Conservation (phyloP, 805 yeast genomes). For the Starmera dryadoides region DNA sequence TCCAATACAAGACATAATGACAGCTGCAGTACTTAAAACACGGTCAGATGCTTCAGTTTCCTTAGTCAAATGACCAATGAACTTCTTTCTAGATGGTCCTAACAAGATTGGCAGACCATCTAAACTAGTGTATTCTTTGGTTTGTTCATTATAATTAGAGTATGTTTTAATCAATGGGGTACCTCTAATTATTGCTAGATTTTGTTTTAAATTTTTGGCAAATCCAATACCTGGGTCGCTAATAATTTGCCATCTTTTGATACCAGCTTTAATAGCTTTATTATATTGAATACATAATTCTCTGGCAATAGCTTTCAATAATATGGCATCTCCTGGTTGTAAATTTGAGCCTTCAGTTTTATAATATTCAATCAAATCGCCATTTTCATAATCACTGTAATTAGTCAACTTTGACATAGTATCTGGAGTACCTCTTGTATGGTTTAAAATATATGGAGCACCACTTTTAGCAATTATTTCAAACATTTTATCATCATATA, state of each 20-base stretch:
- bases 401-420: conserved; percentile 59
- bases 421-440: conserved; percentile 74
- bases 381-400: conserved; percentile 37
- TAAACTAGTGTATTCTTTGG: conserved; percentile 12
- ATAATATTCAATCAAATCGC: conserved; percentile 29
- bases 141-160: conserved; percentile 26
- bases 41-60: conserved; percentile 53
- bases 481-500: conserved; percentile 60
- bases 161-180: conserved; percentile 41
- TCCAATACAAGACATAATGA: conserved; percentile 65
- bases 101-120: conserved; percentile 54
- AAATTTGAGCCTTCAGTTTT: conserved; percentile 7
- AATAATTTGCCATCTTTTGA: conserved; percentile 84
- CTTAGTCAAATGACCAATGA: conserved; percentile 69
- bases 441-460: conserved; percentile 77
- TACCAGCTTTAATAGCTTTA: conserved; percentile 54
- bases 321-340: conserved; percentile 22
- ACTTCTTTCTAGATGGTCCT: conserved; percentile 87
- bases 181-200: conserved; percentile 54
- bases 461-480: conserved; percentile 59
- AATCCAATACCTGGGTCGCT: conserved; percentile 96
- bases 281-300: conserved; percentile 55
- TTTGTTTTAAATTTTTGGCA: conserved; percentile 76
- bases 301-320: conserved; percentile 50
- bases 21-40: conserved; percentile 68